A percentile compares a stretch with the other conserved stretches of the same genome.
Conservation (phyloP, 768 basidiomycete genomes). For the Sarcodon sp. region DNA sequence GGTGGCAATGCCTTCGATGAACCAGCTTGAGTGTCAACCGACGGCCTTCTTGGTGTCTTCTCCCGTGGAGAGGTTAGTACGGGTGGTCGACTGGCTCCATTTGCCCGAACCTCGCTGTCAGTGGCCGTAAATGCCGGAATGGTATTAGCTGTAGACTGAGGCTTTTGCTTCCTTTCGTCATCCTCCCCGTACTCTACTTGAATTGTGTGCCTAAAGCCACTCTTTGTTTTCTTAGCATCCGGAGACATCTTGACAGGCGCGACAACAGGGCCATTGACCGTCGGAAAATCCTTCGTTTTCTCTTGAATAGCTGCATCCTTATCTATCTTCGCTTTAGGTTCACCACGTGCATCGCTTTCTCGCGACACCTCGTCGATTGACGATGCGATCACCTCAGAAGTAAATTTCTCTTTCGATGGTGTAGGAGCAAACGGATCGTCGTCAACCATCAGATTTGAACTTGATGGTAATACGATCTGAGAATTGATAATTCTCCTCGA, state of each 20-base stretch:
- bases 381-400: conserved; percentile 17
- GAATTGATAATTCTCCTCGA: conserved; percentile 28
- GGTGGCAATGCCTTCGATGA: conserved; percentile 19
- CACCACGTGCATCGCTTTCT: conserved; percentile 5
- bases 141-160: too few species aligned
- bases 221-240: conserved; percentile 35
- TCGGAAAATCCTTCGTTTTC: background rate
- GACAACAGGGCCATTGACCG: conserved; percentile 4
- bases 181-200: conserved; percentile 86
- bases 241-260: conserved; percentile 24
- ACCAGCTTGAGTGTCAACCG: conserved; percentile 5
- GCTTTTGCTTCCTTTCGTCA: background rate
- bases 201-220: conserved; percentile 77
- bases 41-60: background rate
- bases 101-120: too few species aligned
- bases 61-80: too few species aligned
- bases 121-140: too few species aligned
- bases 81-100: too few species aligned
- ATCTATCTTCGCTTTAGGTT: conserved; percentile 3
- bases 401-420: conserved; percentile 14
- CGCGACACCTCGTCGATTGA: conserved; percentile 3
- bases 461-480: conserved; percentile 31
- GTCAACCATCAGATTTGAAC: conserved; percentile 24
- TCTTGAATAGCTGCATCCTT: conserved; percentile 1
- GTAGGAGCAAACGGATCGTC: conserved; percentile 69